phyloP scores from a whole-genome alignment of 1,139 yeast species.

The Hyphopichia wangnamkhiaoensis region DNA sequence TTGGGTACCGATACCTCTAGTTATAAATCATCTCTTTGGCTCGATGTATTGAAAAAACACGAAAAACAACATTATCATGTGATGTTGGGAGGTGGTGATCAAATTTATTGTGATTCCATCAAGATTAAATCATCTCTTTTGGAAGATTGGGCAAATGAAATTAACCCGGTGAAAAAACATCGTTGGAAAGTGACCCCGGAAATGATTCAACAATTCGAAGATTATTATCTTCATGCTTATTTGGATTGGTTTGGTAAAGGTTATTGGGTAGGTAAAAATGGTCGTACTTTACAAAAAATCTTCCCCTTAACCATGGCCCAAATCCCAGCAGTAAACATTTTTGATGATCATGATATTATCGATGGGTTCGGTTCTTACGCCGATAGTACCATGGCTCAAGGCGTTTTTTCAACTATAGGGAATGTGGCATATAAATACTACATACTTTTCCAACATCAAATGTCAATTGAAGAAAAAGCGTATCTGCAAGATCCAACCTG shows the following conservation, averaged over 20 bases:
- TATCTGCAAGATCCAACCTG: constrained; percentile 54
- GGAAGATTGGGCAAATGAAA: constrained; percentile 62
- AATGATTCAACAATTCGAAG: constrained; percentile 55
- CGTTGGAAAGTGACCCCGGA: constrained; percentile 42
- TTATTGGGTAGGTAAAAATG: constrained; percentile 70
- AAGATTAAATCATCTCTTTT: constrained; percentile 57
- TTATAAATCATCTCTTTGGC: constrained; percentile 81
- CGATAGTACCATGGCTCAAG: constrained; percentile 70
- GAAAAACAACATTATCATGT: constrained; percentile 71
- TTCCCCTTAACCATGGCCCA: constrained; percentile 77
- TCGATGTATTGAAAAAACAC: constrained; percentile 75
- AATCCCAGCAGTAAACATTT: constrained; percentile 83
- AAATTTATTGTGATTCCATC: constrained; percentile 84
- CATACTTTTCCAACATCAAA: constrained; percentile 88
- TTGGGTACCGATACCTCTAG: constrained; percentile 63
- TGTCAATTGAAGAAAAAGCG: constrained; percentile 45
- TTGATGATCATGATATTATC: constrained; percentile 90
- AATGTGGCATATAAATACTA: constrained; percentile 80
- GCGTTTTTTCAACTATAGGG: constrained; percentile 71
- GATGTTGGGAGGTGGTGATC: constrained; percentile 98
- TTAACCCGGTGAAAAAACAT: constrained; percentile 46
- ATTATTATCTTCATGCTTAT: constrained; percentile 72
- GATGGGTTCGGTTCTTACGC: constrained; percentile 93
- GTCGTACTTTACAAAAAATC: constrained; percentile 62
- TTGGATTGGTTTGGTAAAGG: constrained; percentile 89